Base-by-base conservation (phyloP, 2,329 filamentous ascomycete species). In the Clonostachys solani region DNA sequence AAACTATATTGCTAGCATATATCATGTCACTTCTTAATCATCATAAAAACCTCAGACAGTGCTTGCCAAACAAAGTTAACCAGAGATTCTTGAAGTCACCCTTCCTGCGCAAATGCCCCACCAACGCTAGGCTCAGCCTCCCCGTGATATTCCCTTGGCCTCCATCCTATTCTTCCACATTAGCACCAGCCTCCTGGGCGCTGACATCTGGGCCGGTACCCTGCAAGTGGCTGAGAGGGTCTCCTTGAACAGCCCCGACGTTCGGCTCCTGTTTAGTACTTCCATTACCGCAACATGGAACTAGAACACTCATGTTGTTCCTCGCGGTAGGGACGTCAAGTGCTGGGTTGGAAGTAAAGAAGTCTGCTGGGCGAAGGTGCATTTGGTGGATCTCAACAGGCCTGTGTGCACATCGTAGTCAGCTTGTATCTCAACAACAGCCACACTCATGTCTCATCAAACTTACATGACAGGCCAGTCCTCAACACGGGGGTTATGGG, bases 401-500 rank as follows among this genome's bases (percentile, higher is more conserved):
- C 73, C 72, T 75, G 33, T 35, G 9, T 10, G 12, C 13, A 18
- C 13, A 34, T 44, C 23, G 37, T 40, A 16, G 44, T 56, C 43
- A 50, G 44, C 34, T 15, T 37, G 10, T 38, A n/a, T n/a, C 17
- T 8, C 35, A 40, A 37, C 1, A 33, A 17, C 19, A 12, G 23
- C 23, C 23, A 29, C 10, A 29, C 33, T 18, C 7, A 18, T 13
- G 18, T 23, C 12, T 29, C 19, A 12, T 12, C 23, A 33, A 7
- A 68, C 73, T 68, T 55, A 75, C 72, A 75, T 76, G 10, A 75
- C 72, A 5, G 72, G 72, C 73, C 73, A 75, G 50, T 76, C 72
- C 52, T 76, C 72, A 6, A 74, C 67, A 6, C 72, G 59, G 1
- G 71, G 71, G 45, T 75, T 74, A 47, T 77, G 72, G 10, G 72